Evolutionary conservation across 768 basidiomycete genomes (phyloP).

Genomic region (Suillus bovinus): DNA sequence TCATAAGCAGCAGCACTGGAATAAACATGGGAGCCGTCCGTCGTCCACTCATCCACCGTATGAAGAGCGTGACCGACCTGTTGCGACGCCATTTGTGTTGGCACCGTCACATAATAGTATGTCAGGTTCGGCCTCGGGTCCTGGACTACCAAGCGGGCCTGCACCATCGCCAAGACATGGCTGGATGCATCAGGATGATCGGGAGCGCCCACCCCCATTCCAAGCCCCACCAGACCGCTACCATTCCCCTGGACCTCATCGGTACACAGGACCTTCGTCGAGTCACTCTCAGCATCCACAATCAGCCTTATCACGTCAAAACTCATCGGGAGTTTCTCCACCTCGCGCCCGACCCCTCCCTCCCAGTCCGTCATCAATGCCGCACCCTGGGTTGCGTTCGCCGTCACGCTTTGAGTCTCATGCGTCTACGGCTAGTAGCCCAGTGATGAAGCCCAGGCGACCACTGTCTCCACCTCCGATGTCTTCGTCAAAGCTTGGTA

Average conservation of each 20-base stretch:
- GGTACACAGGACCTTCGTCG: conserved; percentile 9
- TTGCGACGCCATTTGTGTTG: conserved; percentile 56
- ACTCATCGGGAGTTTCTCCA: conserved; percentile 32
- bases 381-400: conserved; percentile 1
- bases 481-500: conserved; percentile 24
- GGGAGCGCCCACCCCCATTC: conserved; percentile 29
- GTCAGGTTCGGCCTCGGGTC: conserved; percentile 23
- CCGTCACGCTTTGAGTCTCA: conserved; percentile 6
- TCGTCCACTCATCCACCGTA: conserved; percentile 41
- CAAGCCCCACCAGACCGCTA: conserved; percentile 29
- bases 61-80: conserved; percentile 53
- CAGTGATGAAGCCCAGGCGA: conserved; percentile 4
- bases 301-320: conserved; percentile 11
- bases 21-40: conserved; percentile 37
- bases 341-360: conserved; percentile 35
- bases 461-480: conserved; percentile 26
- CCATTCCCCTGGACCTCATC: conserved; percentile 28
- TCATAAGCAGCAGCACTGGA: conserved; percentile 28
- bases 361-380: conserved; percentile 18
- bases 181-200: conserved; percentile 33
- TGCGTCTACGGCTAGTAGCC: conserved; percentile 1
- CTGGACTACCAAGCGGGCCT: conserved; percentile 15
- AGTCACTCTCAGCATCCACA: conserved; percentile 5
- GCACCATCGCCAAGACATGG: conserved; percentile 45
- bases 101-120: conserved; percentile 43